A percentile compares a stretch with the other conserved stretches of the same genome.
These are phyloP conservation scores for Dillenia turbinata DNA, from an alignment of 164 flowering plant genomes.

Conservation along the genomic window DNA sequence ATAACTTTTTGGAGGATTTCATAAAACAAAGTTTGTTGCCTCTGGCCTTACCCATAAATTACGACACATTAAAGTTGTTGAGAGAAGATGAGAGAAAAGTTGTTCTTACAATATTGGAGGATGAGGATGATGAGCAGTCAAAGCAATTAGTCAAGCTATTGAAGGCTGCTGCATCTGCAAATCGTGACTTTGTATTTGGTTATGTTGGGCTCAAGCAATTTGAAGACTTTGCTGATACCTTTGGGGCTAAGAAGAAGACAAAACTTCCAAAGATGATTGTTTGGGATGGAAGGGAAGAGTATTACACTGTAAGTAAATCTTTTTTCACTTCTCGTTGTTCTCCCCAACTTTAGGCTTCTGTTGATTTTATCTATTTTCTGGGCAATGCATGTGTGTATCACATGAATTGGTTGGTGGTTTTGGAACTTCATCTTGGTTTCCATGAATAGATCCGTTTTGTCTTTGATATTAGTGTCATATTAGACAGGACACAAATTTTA, in stretches of 20 bases:
- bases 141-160: constrained; percentile 54
- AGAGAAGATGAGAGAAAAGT: constrained; percentile 83
- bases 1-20: constrained; percentile 66
- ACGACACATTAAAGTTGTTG: constrained; percentile 68
- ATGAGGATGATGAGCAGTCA: constrained; percentile 65
- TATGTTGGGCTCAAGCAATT: constrained; percentile 81
- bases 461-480: too few species aligned
- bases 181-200: constrained; percentile 82
- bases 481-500: too few species aligned
- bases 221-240: constrained; percentile 71
- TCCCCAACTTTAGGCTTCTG: not conserved
- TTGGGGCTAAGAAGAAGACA: constrained; percentile 54
- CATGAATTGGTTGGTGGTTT: too few species aligned
- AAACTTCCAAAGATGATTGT: constrained; percentile 81
- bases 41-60: constrained; percentile 58
- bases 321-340: not conserved
- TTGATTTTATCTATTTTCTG: too few species aligned
- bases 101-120: constrained; percentile 66
- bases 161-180: constrained; percentile 94
- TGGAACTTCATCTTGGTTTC: too few species aligned
- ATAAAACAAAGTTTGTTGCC: constrained; percentile 78
- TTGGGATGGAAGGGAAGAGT: constrained; percentile 87
- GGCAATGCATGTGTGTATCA: too few species aligned
- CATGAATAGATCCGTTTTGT: too few species aligned
- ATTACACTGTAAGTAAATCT: constrained; percentile 57